A percentile compares a stretch with the other conserved stretches of the same genome.
These are phyloP conservation scores for Suillus hirtellus DNA, from an alignment of 768 basidiomycete species.

Conservation along the genomic window DNA sequence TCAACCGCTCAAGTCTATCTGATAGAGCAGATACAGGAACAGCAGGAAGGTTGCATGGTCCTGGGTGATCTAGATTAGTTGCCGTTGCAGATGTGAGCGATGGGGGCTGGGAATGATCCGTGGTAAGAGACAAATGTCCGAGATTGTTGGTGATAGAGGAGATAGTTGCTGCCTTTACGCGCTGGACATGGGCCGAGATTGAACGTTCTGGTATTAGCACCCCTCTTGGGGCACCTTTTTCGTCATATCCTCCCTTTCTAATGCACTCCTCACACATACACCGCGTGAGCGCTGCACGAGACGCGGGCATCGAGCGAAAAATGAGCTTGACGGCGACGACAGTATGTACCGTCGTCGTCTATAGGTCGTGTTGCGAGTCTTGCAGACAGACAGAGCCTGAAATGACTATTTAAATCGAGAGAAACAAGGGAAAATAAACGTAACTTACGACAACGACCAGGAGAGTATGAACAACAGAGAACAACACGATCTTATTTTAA, in stretches of 20 bases:
- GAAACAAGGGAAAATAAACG: not conserved
- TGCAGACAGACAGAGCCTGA: not conserved
- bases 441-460: not conserved
- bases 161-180: not conserved
- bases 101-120: not conserved
- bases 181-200: not conserved
- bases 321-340: not conserved
- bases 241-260: not conserved
- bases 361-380: not conserved
- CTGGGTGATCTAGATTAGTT: no score
- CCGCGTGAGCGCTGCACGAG: not conserved
- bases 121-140: not conserved
- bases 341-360: conserved; percentile 1
- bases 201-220: not conserved
- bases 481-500: not conserved
- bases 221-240: not conserved
- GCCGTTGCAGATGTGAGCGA: not conserved
- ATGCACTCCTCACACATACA: not conserved
- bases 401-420: not conserved
- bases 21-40: no score
- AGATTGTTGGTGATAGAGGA: conserved; percentile 4
- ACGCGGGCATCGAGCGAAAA: not conserved
- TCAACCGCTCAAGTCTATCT: no score
- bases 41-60: no score
- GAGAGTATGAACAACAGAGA: not conserved